Evolutionary conservation across 192 early-diverging fungal genomes (phyloP).

Genomic region (Rhizoclosmatium globosum): DNA sequence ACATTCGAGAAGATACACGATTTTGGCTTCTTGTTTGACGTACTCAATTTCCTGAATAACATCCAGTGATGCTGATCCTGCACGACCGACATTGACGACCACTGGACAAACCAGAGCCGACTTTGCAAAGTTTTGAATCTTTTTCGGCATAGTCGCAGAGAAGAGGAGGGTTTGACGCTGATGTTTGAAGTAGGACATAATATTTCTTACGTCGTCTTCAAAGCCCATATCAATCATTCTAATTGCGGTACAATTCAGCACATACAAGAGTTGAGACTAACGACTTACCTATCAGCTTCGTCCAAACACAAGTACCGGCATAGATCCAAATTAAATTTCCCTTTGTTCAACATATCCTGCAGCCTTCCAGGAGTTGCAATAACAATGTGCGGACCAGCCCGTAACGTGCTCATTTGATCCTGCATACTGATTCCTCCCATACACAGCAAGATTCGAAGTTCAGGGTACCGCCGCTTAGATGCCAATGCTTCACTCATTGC

Average conservation of each 20-base stretch:
- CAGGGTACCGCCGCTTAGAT: slow-evolving; percentile 70
- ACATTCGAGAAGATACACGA: slow-evolving; percentile 93
- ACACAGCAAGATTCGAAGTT: slow-evolving; percentile 81
- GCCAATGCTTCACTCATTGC: slow-evolving; percentile 66
- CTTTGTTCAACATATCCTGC: slow-evolving; percentile 89
- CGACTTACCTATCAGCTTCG: slow-evolving; percentile 86
- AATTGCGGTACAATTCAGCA: not conserved
- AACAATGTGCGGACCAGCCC: slow-evolving; percentile 89
- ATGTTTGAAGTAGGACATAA: slow-evolving; percentile 92
- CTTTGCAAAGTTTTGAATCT: slow-evolving; percentile 96
- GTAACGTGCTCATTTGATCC: slow-evolving; percentile 79
- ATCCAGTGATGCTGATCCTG: slow-evolving; percentile 95
- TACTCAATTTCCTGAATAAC: slow-evolving; percentile 98
- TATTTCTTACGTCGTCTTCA: slow-evolving; percentile 94
- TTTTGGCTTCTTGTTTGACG: slow-evolving; percentile 95
- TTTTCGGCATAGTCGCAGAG: slow-evolving; percentile 97
- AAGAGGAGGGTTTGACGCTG: slow-evolving; percentile 98
- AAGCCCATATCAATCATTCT: slow-evolving; percentile 98
- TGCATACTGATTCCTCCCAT: slow-evolving; percentile 96
- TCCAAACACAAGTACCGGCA: slow-evolving; percentile 94
- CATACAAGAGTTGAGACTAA: not conserved
- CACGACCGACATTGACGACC: slow-evolving; percentile 97
- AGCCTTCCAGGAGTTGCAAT: slow-evolving; percentile 95
- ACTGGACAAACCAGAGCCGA: slow-evolving; percentile 88
- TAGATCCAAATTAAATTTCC: slow-evolving; percentile 86